phyloP scores from a whole-genome alignment of 441 rosid species.

The Biscutella auriculata region DNA sequence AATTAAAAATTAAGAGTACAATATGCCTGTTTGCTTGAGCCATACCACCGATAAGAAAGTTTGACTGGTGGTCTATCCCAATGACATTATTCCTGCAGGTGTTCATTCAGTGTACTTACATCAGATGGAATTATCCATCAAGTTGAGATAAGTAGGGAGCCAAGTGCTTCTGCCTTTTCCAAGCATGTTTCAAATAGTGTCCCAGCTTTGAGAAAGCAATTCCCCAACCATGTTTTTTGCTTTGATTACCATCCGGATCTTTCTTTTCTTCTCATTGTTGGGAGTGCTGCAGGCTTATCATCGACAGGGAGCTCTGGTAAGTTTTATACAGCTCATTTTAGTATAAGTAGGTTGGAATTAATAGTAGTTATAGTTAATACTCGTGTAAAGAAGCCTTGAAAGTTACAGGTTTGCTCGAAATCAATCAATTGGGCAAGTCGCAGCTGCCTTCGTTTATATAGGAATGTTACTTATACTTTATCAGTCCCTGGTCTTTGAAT shows the following conservation, averaged over 20 bases:
- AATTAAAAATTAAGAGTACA: constrained; percentile 1
- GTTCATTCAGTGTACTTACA: constrained; percentile 52
- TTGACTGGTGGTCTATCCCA: constrained; percentile 7
- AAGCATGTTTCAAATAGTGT: constrained; percentile 25
- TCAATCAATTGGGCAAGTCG: background rate
- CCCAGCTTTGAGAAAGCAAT: constrained; percentile 36
- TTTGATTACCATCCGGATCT: constrained; percentile 53
- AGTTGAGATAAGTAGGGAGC: constrained; percentile 61
- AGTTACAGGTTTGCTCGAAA: background rate
- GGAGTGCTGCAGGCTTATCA: constrained; percentile 35
- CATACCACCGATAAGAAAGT: constrained; percentile 5
- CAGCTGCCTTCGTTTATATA: background rate
- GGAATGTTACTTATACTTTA: background rate
- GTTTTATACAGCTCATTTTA: constrained; percentile 19
- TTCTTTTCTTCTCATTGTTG: constrained; percentile 53
- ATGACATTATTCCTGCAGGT: constrained; percentile 38
- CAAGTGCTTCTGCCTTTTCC: constrained; percentile 48
- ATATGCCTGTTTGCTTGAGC: constrained; percentile 9
- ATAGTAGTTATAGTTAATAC: background rate
- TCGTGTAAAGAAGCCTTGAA: background rate
- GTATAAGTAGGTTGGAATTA: background rate
- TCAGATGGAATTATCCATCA: constrained; percentile 64
- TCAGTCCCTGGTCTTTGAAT: background rate
- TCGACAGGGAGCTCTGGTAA: constrained; percentile 50
- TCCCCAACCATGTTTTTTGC: constrained; percentile 64